These are phyloP conservation scores for Rutstroemia sydowiana DNA, from an alignment of 2,329 filamentous ascomycete genomes.

Conservation along the genomic window DNA sequence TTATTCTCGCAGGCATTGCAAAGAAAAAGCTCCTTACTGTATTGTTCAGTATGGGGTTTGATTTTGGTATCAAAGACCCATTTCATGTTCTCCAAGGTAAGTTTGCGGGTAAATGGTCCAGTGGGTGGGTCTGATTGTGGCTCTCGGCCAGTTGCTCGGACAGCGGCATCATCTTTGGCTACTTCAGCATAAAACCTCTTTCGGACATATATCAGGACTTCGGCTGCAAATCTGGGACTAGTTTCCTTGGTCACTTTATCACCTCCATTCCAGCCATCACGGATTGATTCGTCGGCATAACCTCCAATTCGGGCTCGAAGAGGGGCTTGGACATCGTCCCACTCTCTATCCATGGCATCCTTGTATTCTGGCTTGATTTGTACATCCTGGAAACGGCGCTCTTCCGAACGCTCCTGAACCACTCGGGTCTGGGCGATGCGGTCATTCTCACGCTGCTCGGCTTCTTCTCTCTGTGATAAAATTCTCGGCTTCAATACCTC, in stretches of 20 bases:
- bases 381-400: constrained; percentile 24
- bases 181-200: constrained; percentile 58
- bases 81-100: constrained; percentile 80
- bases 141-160: constrained; percentile 39
- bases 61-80: constrained; percentile 76
- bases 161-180: constrained; percentile 43
- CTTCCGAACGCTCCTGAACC: constrained; percentile 33
- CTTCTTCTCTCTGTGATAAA: constrained; percentile 55
- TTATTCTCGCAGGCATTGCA: constrained; percentile 62
- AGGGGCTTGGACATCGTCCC: constrained; percentile 63
- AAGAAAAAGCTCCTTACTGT: constrained; percentile 66
- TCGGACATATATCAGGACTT: constrained; percentile 61
- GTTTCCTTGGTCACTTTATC: constrained; percentile 55
- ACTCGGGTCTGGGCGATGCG: constrained; percentile 27
- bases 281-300: constrained; percentile 65
- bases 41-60: constrained; percentile 58
- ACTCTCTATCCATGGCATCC: constrained; percentile 58
- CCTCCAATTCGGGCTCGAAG: constrained; percentile 56
- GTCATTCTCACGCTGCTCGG: constrained; percentile 50
- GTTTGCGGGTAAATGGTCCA: constrained; percentile 49
- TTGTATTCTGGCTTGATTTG: constrained; percentile 40
- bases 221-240: constrained; percentile 61
- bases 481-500: constrained; percentile 60
- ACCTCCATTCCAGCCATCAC: constrained; percentile 56
- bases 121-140: constrained; percentile 42